Evolutionary conservation across 441 rosid genomes (phyloP), one percentile per base, ranked within the genome.

Genomic region (Pelargonium myrrhifolium): DNA sequence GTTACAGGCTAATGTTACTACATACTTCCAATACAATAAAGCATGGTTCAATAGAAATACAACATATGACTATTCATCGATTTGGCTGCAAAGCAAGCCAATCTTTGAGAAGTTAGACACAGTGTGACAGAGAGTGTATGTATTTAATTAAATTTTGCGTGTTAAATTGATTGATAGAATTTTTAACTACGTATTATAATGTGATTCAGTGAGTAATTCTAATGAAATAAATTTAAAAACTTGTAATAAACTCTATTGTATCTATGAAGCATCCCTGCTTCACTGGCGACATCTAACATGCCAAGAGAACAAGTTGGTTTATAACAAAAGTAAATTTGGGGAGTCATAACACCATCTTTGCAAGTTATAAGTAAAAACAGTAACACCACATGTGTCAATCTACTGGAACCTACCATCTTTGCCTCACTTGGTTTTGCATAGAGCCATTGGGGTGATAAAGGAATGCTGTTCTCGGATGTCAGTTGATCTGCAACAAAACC

Each of bases 401-500:
- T 37, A 31, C 40, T 15, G 21, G 35, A 64, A 75, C 51, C 28
- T 80, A 86, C 88, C 86, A 80, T 69, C 82, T 85, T 92, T 64
- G 71, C 76, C 64, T 92, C 98, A 22, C 73, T 84, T 24, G 96
- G 87, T 75, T 87, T 92, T 24, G 85, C 72, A 79, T 89, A 92
- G 47, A 92, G 95, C 98, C 98, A 92, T 73, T 92, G 96, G 6
- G 98, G 98, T 76, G 96, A 89, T 77, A 92, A 76, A 0, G 98
- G 98, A 9, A 92, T 88, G 85, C 85, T 88, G 84, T 75, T 89
- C 59, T 92, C 98, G 20, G 85, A 73, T 10, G 77, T 77, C 72
- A 75, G 58, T 74, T 7, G 60, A 15, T n/a, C 55, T 49, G 17
- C 15, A 49, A 4, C 20, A n/a, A 49, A 5, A 49, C 6, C 4